Evolutionary conservation across 2,329 filamentous ascomycete genomes (phyloP).

Genomic region (Pyrenophora graminea): DNA sequence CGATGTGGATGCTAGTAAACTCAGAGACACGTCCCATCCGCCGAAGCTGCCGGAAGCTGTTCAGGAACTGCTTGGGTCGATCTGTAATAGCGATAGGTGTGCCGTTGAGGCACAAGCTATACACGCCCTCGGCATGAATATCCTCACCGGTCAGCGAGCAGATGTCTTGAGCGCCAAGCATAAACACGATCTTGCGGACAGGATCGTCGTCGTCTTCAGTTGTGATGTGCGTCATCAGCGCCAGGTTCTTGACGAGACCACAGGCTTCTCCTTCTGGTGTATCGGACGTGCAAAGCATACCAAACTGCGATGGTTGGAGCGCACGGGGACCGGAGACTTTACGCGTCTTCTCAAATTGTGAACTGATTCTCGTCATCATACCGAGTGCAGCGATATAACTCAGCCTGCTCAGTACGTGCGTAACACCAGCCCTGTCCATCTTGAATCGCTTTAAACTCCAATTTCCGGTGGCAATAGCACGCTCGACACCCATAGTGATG

Average conservation of each 20-base stretch:
- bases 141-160: slow-evolving; percentile 80
- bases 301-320: slow-evolving; percentile 94
- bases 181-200: slow-evolving; percentile 82
- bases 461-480: slow-evolving; percentile 95
- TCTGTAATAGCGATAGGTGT: slow-evolving; percentile 88
- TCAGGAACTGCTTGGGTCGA: slow-evolving; percentile 83
- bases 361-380: slow-evolving; percentile 99
- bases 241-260: slow-evolving; percentile 96
- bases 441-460: slow-evolving; percentile 98
- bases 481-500: slow-evolving; percentile 91
- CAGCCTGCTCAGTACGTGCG: slow-evolving; percentile 90
- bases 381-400: slow-evolving; percentile 96
- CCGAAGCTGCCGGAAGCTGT: slow-evolving; percentile 82
- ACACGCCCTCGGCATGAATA: slow-evolving; percentile 81
- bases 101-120: slow-evolving; percentile 93
- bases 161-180: slow-evolving; percentile 82
- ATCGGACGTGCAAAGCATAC: slow-evolving; percentile 96
- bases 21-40: slow-evolving; percentile 91
- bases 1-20: slow-evolving; percentile 96
- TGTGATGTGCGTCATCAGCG: slow-evolving; percentile 98
- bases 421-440: slow-evolving; percentile 97
- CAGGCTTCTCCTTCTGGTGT: slow-evolving; percentile 98
- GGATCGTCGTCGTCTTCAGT: slow-evolving; percentile 94
- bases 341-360: slow-evolving; percentile 97
- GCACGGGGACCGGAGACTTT: slow-evolving; percentile 96